Base-by-base conservation (phyloP, 192 early-diverging fungal species). In the Coemansia sp. region DNA sequence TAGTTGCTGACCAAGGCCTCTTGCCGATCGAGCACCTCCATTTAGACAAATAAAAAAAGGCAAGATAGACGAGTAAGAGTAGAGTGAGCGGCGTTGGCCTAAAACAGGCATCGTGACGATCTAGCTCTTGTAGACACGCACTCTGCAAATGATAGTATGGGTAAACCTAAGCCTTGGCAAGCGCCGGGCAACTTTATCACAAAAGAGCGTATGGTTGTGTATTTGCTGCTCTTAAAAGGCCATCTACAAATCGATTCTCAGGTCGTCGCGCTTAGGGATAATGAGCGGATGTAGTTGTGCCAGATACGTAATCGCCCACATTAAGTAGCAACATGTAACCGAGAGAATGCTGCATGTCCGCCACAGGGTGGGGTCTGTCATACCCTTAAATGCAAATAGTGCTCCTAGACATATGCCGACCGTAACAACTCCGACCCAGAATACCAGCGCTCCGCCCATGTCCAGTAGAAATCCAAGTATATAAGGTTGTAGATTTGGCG, bases 261-360 rank as follows among this genome's bases (percentile, higher is more conserved):
- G 71, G 72, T 89, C 87, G 47, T 83, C 84, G 34, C 90, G 86
- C 70, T 86, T 89, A 4, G 94, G 94, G 18, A 84, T 76, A 43
- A 95, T 84, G 34, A 95, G 81, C 21, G 94, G 94, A 64, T 95
- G 84, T 5, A 94, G 74, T 85, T 95, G 94, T 37, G 92, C 92
- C 55, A 95, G 74, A 71, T 94, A 95, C 33, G 92, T 94, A 61
- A 95, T 83, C 0, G 90, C 91, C 94, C 94, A 95, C 91, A 90
- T 93, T 70, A 66, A 62, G 45, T 79, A 79, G 73, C 77, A 75
- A 62, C 76, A 79, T n/a, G 66, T 5, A 3, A 73, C 43, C 31
- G 82, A 66, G 28, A 83, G 68, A 53, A 83, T 68, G 2, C 73
- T 64, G 53, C 82, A 83, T 7, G 82, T 83, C 61, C 77, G 70